Base-by-base conservation (phyloP, 192 early-diverging fungal species). In the Radiomyces spectabilis region DNA sequence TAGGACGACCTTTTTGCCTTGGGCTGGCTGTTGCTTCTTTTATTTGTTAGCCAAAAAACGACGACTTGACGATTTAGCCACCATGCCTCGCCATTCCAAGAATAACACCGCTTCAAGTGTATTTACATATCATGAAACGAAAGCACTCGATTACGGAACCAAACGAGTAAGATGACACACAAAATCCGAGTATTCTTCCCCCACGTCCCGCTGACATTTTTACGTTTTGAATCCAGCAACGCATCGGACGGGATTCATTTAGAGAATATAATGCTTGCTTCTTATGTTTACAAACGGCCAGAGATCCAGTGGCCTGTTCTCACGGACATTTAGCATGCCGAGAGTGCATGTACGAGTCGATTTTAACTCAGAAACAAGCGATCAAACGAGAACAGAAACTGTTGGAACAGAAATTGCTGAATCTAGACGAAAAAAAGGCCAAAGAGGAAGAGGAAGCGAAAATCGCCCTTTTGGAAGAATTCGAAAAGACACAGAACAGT, bases 61-160 rank as follows among this genome's bases (percentile, higher is more conserved):
- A n/a, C n/a, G n/a, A n/a, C n/a, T n/a, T n/a, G n/a, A n/a, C n/a
- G n/a, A n/a, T n/a, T n/a, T 40, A 40, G 21, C 25, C 40, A 2
- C 35, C 58, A 90, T 89, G 83, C 80, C 83, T 38, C 83, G 91
- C 12, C 94, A 97, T 69, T 93, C 90, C 13, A 97, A 93, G 58
- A 94, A 94, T 70, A 94, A 93, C 63, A 97, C 89, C 2, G 87
- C 92, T 5, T 74, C 82, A 18, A 84, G 88, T 24, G 87, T 91
- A 33, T 97, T 97, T 63, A 97, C 93, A 1, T 86, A 93, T 63
- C 88, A 88, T 9, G 94, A 95, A 67, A 75, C 85, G 29, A 74
- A 87, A 51, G 80, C 86, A 69, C 76, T 92, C 4, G 84, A 89
- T 44, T 97, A 97, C 68, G 94, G 94, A 21, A 94, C 92, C 0